Evolutionary conservation across 2,329 filamentous ascomycete genomes (phyloP), one percentile per base, ranked within the genome.

Genomic region (Talaromyces sp.): DNA sequence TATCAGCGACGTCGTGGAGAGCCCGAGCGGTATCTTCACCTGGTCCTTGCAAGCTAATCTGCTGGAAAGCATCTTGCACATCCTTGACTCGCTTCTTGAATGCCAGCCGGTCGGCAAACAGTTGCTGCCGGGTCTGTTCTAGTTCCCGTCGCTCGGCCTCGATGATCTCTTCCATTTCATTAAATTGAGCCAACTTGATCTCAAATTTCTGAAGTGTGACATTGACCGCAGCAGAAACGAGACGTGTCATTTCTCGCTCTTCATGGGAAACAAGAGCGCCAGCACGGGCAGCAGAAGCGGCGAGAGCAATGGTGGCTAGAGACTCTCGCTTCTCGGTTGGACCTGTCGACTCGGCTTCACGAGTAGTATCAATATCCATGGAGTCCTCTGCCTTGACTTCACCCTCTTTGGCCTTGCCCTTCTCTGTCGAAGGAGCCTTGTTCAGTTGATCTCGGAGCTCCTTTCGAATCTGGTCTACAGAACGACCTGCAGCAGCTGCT

Each of bases 191-290:
- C 67, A 99, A 85, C 80, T 99, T 99, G 72, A 98, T 83, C 79
- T 98, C 93, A 68, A 98, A 88, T 80, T 99, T 99, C 75, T 97
- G 90, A 38, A 98, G 83, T n/a, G 92, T 94, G 13, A 96, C 85
- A 75, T 99, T 99, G 61, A 97, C 92, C 0, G 93, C 92, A 5
- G 93, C 91, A 2, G 93, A 94, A 10, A 99, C 92, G 56, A 98
- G 87, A 17, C 93, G 91, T 22, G 93, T 96, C 87, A 98, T 95
- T 79, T 97, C 93, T 65, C 96, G 91, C 78, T 99, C 95, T 78
- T 98, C 94, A 72, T 98, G 93, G 2, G 94, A 97, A 31, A 94
- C 93, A 38, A 99, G 88, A 3, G 90, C 95, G 7, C 91, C 90
- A 1, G 93, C 88, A 67, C 95, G 91, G 1, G 92, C 93, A 13